These are phyloP conservation scores for Globisporangium megalacanthum DNA, from an alignment of 352 stramenopile species.

Conservation along the genomic window DNA sequence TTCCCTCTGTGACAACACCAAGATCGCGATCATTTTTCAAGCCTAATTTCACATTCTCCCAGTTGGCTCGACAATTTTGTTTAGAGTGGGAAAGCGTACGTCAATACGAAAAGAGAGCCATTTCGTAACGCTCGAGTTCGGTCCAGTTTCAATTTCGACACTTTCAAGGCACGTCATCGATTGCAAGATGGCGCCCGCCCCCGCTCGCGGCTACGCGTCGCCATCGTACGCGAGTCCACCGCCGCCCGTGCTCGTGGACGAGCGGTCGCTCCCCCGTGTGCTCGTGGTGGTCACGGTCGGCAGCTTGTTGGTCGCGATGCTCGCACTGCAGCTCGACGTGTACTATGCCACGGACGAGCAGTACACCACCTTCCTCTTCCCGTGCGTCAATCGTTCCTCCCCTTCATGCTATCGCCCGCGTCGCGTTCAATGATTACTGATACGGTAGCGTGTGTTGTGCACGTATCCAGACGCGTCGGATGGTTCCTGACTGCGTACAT, in stretches of 20 bases:
- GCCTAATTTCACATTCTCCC: no score
- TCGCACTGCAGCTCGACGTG: conserved; percentile 51
- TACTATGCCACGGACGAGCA: conserved; percentile 34
- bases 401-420: neutral
- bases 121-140: neutral
- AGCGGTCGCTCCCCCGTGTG: conserved; percentile 42
- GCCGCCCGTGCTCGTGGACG: conserved; percentile 49
- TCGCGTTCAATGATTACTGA: neutral
- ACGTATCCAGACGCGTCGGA: conserved; percentile 29
- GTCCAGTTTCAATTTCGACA: neutral
- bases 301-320: conserved; percentile 20
- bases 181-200: neutral
- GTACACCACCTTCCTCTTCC: conserved; percentile 49
- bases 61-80: no score
- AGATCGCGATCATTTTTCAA: no score
- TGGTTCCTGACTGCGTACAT: conserved; percentile 53
- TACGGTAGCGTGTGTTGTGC: neutral
- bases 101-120: neutral
- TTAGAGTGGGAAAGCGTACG: no score
- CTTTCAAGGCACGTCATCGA: neutral
- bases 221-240: conserved; percentile 20
- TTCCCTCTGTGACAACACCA: no score
- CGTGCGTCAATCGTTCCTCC: conserved; percentile 19
- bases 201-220: conserved; percentile 10
- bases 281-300: conserved; percentile 30